Percentiles rank a stretch among this genome's conserved stretches.
phyloP scores from a whole-genome alignment of 257 asterid genomes.

The Cynanchum wilfordii region DNA sequence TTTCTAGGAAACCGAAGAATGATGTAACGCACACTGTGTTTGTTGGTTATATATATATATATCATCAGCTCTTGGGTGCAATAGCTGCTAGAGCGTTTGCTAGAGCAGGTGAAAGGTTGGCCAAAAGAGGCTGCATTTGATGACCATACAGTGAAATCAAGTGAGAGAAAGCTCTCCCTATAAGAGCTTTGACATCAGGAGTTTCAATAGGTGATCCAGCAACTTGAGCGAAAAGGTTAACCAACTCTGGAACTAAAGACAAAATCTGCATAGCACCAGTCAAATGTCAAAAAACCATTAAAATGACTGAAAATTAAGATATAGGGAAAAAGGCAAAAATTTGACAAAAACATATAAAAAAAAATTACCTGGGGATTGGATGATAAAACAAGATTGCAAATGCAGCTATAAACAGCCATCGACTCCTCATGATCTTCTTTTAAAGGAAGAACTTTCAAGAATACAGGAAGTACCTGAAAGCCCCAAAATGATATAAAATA shows the following conservation, averaged over 20 bases:
- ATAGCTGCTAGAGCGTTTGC: constrained; percentile 88
- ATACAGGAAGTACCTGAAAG: constrained; percentile 73
- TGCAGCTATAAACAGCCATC: constrained; percentile 74
- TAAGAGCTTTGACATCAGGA: constrained; percentile 71
- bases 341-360: constrained; percentile 15
- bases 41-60: not conserved
- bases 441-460: constrained; percentile 88
- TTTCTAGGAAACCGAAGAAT: not conserved
- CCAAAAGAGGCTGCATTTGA: constrained; percentile 88
- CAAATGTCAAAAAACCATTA: constrained; percentile 2
- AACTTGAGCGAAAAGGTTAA: constrained; percentile 81
- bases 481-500: constrained; percentile 16
- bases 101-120: constrained; percentile 72
- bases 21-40: not conserved
- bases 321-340: constrained; percentile 9
- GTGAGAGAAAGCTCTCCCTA: constrained; percentile 94
- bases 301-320: not conserved
- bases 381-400: constrained; percentile 75
- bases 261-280: constrained; percentile 50
- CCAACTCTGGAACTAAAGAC: constrained; percentile 69
- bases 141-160: constrained; percentile 76
- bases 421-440: constrained; percentile 97
- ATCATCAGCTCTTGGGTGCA: constrained; percentile 63
- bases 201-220: constrained; percentile 77
- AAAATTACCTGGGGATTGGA: constrained; percentile 77